Conservation (phyloP, 495 filamentous ascomycete genomes). For the Margaritispora aquatica region DNA sequence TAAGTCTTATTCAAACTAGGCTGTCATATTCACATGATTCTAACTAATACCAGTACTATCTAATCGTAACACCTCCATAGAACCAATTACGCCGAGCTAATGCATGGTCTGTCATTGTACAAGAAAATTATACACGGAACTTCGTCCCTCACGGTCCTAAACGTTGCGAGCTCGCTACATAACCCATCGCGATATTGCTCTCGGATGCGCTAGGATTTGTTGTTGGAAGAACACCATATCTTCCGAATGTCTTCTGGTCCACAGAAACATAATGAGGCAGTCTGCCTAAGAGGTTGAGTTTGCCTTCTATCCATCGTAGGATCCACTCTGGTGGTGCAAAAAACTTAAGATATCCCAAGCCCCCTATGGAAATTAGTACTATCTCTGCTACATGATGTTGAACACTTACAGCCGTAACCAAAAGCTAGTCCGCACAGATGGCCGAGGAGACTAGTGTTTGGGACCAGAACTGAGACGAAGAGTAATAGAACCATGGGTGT, state of each 20-base stretch:
- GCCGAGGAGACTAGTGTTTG: constrained; percentile 75
- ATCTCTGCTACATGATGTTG: background rate
- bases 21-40: constrained; percentile 11
- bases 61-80: background rate
- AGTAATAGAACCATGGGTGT: constrained; percentile 72
- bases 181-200: constrained; percentile 44
- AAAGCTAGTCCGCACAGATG: constrained; percentile 76
- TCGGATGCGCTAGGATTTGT: constrained; percentile 33
- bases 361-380: constrained; percentile 44
- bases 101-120: constrained; percentile 23
- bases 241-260: constrained; percentile 94
- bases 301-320: constrained; percentile 76
- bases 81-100: constrained; percentile 16
- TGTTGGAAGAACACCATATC: constrained; percentile 80
- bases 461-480: constrained; percentile 65
- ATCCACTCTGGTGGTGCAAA: constrained; percentile 78
- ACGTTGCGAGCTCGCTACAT: constrained; percentile 56
- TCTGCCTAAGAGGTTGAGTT: constrained; percentile 72
- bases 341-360: constrained; percentile 76
- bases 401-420: constrained; percentile 74
- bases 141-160: constrained; percentile 39
- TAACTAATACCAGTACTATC: background rate
- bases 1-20: background rate
- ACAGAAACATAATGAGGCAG: constrained; percentile 86
- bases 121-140: constrained; percentile 7